Percentiles rank a stretch among this genome's conserved stretches.
Evolutionary conservation across 2,329 filamentous ascomycete genomes (phyloP).

Genomic region (Pseudogymnoascus sp.): DNA sequence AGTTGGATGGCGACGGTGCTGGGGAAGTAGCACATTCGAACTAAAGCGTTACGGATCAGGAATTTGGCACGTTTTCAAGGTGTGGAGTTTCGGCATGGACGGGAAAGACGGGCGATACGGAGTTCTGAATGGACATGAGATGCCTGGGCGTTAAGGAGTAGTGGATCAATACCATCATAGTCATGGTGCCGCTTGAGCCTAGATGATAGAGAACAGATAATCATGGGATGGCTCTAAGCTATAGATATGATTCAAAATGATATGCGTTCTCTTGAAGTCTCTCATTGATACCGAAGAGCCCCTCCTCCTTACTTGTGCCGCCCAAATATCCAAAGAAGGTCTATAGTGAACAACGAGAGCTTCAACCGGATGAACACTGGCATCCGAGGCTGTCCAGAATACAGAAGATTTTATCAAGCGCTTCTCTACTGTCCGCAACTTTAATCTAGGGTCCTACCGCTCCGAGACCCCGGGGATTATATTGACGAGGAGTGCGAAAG

Average conservation of each 20-base stretch:
- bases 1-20: slow-evolving; percentile 14
- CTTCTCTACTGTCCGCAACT: too few species aligned
- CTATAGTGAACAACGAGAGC: background rate
- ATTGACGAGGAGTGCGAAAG: too few species aligned
- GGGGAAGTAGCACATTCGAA: background rate
- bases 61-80: background rate
- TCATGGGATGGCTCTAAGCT: background rate
- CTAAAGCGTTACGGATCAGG: background rate
- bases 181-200: background rate
- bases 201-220: background rate
- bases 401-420: too few species aligned
- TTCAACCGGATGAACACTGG: too few species aligned
- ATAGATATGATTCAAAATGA: background rate
- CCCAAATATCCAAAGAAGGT: background rate
- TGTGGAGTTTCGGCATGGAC: background rate
- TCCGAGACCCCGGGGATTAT: too few species aligned
- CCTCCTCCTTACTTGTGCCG: background rate
- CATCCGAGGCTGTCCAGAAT: too few species aligned
- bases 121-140: background rate
- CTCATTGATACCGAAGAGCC: background rate
- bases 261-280: background rate
- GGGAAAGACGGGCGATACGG: background rate
- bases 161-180: background rate
- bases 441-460: too few species aligned
- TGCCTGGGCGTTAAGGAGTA: background rate